A percentile compares a stretch with the other conserved stretches of the same genome.
Conservation (phyloP, 2,329 filamentous ascomycete species). For the Rutstroemia sydowiana region DNA sequence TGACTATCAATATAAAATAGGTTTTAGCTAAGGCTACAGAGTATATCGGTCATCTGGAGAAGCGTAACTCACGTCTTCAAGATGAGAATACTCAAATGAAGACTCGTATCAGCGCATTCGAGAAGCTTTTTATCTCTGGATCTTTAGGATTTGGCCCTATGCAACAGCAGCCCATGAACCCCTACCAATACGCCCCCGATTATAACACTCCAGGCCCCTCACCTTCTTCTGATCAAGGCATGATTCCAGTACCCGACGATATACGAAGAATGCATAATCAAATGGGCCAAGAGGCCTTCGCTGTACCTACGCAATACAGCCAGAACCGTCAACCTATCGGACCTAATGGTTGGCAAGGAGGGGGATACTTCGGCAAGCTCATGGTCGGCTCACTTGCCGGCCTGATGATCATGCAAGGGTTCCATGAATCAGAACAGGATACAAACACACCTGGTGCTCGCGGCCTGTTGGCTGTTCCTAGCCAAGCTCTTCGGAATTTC, state of each 20-base stretch:
- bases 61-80: conserved; percentile 72
- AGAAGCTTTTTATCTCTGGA: conserved; percentile 72
- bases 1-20: conserved; percentile 15
- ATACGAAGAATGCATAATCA: conserved; percentile 38
- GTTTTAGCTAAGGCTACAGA: conserved; percentile 90
- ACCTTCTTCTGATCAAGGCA: conserved; percentile 39
- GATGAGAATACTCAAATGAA: conserved; percentile 80
- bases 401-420: conserved; percentile 82
- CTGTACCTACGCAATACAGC: conserved; percentile 32
- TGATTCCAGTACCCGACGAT: conserved; percentile 60
- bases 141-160: conserved; percentile 54
- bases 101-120: conserved; percentile 64
- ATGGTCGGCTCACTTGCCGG: conserved; percentile 91
- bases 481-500: conserved; percentile 46
- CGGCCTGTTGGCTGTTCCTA: conserved; percentile 58
- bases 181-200: conserved; percentile 26
- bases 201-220: conserved; percentile 25
- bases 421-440: conserved; percentile 55
- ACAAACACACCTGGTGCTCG: conserved; percentile 57
- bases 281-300: conserved; percentile 28
- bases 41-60: conserved; percentile 90
- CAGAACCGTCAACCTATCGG: conserved; percentile 44
- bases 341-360: conserved; percentile 47
- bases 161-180: conserved; percentile 39
- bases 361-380: conserved; percentile 58